phyloP scores from a whole-genome alignment of 305 asterid genomes.

The Withania somnifera region DNA sequence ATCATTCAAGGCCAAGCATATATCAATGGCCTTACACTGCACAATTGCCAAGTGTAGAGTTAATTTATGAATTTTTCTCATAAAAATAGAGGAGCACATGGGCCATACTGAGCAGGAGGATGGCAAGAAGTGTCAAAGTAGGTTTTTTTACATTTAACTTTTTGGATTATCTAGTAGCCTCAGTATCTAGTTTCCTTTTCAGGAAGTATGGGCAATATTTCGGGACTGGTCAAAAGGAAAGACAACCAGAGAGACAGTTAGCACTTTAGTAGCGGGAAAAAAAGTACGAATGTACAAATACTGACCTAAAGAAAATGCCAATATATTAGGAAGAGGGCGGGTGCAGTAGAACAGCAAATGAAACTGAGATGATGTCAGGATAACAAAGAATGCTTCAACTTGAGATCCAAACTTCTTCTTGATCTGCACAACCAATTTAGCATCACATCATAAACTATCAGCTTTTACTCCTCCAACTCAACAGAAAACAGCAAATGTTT shows the following conservation, averaged over 20 bases:
- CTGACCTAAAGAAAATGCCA: slow-evolving; percentile 90
- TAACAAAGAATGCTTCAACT: slow-evolving; percentile 83
- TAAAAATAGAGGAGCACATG: not conserved
- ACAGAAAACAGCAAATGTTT: not conserved
- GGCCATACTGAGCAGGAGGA: not conserved
- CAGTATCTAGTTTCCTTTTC: not conserved
- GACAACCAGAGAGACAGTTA: not conserved
- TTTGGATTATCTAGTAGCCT: not conserved
- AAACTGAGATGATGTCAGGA: slow-evolving; percentile 71
- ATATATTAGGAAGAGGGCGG: slow-evolving; percentile 88
- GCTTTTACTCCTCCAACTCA: not conserved
- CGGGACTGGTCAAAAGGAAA: not conserved
- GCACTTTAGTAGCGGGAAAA: not conserved
- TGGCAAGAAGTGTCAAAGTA: not conserved
- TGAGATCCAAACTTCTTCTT: slow-evolving; percentile 75
- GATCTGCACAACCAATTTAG: slow-evolving; percentile 41
- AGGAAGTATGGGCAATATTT: not conserved
- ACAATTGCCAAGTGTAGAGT: not conserved
- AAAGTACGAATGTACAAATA: not conserved
- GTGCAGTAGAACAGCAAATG: slow-evolving; percentile 92
- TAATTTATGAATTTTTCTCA: not conserved
- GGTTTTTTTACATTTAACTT: not conserved
- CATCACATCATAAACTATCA: not conserved
- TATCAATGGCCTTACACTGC: not conserved
- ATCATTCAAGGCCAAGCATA: not conserved